phyloP scores from a whole-genome alignment of 352 stramenopile genomes.

The Pythium pyrilobum region DNA sequence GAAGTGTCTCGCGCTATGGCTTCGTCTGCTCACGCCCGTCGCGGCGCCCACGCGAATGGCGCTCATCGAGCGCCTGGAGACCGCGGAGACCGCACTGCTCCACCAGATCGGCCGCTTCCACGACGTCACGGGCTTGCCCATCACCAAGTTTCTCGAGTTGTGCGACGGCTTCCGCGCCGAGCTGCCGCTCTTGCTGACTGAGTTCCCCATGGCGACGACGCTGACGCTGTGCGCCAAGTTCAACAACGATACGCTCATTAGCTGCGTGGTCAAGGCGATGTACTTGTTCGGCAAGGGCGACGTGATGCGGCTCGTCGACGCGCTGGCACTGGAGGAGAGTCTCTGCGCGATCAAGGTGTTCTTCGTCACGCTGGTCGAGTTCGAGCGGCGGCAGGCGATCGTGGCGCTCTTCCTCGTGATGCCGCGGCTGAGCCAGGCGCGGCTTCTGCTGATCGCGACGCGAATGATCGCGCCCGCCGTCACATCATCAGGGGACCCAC shows the following conservation, averaged over 20 bases:
- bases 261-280: constrained; percentile 28
- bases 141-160: constrained; percentile 36
- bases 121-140: constrained; percentile 34
- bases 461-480: no score
- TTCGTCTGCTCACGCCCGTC: constrained; percentile 35
- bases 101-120: constrained; percentile 56
- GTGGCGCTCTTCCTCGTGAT: constrained; percentile 40
- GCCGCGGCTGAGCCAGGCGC: constrained; percentile 24
- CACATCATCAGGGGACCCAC: no score
- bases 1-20: constrained; percentile 40
- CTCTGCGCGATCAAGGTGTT: constrained; percentile 29
- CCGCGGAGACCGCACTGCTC: constrained; percentile 25
- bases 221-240: constrained; percentile 51
- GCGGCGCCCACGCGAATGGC: constrained; percentile 21
- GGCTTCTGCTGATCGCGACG: constrained; percentile 4
- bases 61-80: constrained; percentile 24
- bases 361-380: constrained; percentile 30
- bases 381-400: constrained; percentile 27
- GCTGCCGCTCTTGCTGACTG: constrained; percentile 31
- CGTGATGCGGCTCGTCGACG: constrained; percentile 41
- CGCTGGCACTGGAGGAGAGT: constrained; percentile 28
- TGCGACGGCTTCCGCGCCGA: constrained; percentile 22
- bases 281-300: constrained; percentile 36
- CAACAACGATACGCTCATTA: constrained; percentile 37
- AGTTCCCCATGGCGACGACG: constrained; percentile 48